Base-by-base conservation (phyloP, 2,329 filamentous ascomycete species). In the Fusarium sp. region DNA sequence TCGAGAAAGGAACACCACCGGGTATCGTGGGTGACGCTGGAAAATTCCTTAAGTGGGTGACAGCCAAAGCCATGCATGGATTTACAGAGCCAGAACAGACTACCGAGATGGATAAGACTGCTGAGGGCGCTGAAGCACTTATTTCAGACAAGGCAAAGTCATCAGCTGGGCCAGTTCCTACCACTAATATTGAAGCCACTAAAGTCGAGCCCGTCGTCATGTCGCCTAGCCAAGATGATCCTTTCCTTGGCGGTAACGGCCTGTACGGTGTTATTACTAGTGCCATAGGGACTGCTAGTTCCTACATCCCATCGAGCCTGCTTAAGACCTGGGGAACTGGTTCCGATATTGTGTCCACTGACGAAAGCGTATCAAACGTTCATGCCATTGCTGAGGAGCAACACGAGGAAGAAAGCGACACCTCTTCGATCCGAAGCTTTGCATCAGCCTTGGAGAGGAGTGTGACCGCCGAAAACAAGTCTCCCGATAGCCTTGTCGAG, bases 1-100 rank as follows among this genome's bases (percentile, higher is more conserved):
- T 97, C n/a, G 94, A 97, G 73, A 89, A 92, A 75, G 92, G 91
- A 29, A 97, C 94, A 0, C 94, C 94, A 0, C 88, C 85, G 13
- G 92, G 92, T 35, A 96, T 97, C 71, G 86, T 93, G 25, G 84
- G 84, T 40, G 94, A 97, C 76, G 91, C 93, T 0, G 85, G 86
- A 52, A 96, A 94, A 77, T 96, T 97, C 70, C 76, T 96, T 15
- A 87, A 93, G 58, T 97, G 94, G 94, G 73, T 87, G 29, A 80
- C 80, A 10, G 75, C 81, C 6, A 82, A 80, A 61, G 75, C 76
- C 11, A 68, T 76, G 15, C 75, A 79, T 6, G 78, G 78, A 8
- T 77, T 81, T 21, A 63, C 70, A 60, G 76, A 53, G 55, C 69
- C 27, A 58, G 63, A 50, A 20, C 59, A 64, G 23, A 29, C 37